Evolutionary conservation across 768 basidiomycete genomes (phyloP), one percentile per base, ranked within the genome.

Genomic region (Naganishia antarctica): DNA sequence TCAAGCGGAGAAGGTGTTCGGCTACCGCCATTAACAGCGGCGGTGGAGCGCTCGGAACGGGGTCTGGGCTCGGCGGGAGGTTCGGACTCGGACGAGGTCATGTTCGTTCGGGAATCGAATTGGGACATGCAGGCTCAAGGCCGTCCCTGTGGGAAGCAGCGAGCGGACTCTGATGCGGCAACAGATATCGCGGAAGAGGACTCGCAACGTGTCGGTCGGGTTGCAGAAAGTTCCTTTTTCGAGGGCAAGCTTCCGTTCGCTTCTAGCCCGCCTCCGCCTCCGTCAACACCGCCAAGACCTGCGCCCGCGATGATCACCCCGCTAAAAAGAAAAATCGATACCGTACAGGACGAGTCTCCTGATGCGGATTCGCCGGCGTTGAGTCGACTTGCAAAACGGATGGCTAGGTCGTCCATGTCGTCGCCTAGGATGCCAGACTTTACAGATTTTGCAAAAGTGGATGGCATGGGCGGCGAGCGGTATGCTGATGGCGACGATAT

Each of bases 121-220:
- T 28, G 50, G 12, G 50, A 51, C 50, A 23, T 41, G 53, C 11
- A 12, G 47, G 11, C 7, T 4, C n/a, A 21, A 37, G 23, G 26
- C 3, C 34, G 34, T 57, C 53, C 28, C 50, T 63, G 28, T 63
- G 62, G 62, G 50, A 43, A 16, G 62, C 62, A 31, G 48, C 62
- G 16, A 41, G 49, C 26, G 62, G 62, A 25, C 28, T 47, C 51
- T 63, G 50, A 63, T 15, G 28, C 32, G 18, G 29, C 50, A 5
- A 7, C 4, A 6, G 21, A 57, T 5, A 21, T 34, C n/a, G 6
- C 16, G 4, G 31, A 21, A 41, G 28, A 23, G 13, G 37, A 40
- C n/a, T n/a, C n/a, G n/a, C n/a, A 15, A 37, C 15, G 34, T 11
- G 34, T 37, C 12, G 21, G n/a, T 6, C 21, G 34, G 34, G 53